These are phyloP conservation scores for Psophocarpus tetragonolobus DNA, from an alignment of 306 rosid genomes.

Conservation along the genomic window DNA sequence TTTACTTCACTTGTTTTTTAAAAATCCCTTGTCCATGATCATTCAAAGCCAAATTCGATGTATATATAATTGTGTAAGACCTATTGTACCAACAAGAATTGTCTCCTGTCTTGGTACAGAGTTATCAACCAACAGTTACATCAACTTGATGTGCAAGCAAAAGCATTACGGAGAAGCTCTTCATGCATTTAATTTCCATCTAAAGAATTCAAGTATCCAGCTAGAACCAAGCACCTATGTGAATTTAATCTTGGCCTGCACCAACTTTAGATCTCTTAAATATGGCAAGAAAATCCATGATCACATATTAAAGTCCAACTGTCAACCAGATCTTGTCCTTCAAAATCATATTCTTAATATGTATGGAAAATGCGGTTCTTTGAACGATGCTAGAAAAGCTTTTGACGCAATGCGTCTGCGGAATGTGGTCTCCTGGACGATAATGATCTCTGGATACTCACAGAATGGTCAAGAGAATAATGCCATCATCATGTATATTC, in stretches of 20 bases:
- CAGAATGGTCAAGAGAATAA: conserved; percentile 54
- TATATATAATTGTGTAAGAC: conserved; percentile 33
- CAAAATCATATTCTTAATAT: conserved; percentile 66
- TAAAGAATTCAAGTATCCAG: conserved; percentile 33
- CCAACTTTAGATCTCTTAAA: conserved; percentile 60
- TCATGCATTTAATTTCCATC: conserved; percentile 52
- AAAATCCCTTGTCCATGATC: conserved; percentile 28
- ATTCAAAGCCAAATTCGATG: conserved; percentile 41
- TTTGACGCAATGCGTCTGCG: conserved; percentile 65
- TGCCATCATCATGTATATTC: conserved; percentile 57
- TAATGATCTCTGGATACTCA: conserved; percentile 67
- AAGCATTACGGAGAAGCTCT: conserved; percentile 62
- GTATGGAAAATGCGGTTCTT: conserved; percentile 82
- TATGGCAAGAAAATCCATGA: conserved; percentile 57
- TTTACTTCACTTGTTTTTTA: conserved; percentile 16
- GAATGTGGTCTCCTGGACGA: conserved; percentile 83
- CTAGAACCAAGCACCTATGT: conserved; percentile 52
- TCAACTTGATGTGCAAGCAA: conserved; percentile 52
- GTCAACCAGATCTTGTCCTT: conserved; percentile 51
- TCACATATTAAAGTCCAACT: conserved; percentile 47
- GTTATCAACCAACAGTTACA: conserved; percentile 48
- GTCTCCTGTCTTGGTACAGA: conserved; percentile 32
- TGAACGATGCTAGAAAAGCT: conserved; percentile 60
- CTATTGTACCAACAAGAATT: conserved; percentile 14
- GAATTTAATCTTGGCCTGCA: conserved; percentile 61